phyloP scores from a whole-genome alignment of 805 yeast species.

The Yamadazyma laniorum region DNA sequence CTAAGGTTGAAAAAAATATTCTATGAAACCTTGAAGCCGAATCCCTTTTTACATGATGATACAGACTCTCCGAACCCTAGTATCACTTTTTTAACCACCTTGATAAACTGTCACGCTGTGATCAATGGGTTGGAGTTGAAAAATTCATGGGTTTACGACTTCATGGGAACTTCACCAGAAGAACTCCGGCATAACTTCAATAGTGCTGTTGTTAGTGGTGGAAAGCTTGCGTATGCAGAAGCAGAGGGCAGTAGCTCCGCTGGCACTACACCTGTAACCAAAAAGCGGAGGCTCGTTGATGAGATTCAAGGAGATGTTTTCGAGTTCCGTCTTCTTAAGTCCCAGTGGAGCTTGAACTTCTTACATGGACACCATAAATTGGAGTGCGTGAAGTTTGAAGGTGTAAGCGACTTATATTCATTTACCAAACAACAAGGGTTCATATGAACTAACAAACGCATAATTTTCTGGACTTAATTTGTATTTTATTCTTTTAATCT shows the following conservation, averaged over 20 bases:
- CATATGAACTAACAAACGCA: neutral
- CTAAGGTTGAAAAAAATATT: conserved; percentile 24
- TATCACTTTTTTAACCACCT: conserved; percentile 22
- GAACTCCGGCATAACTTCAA: conserved; percentile 1
- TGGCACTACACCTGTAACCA: conserved; percentile 9
- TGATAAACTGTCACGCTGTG: conserved; percentile 26
- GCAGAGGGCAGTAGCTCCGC: conserved; percentile 1
- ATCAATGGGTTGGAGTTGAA: conserved; percentile 38
- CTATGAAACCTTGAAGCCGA: conserved; percentile 13
- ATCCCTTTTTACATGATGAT: conserved; percentile 16
- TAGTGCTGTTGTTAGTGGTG: neutral
- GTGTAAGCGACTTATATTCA: conserved; percentile 20
- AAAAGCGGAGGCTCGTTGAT: conserved; percentile 12
- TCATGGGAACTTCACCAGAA: conserved; percentile 13
- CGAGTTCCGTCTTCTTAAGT: conserved; percentile 40
- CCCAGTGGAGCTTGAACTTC: conserved; percentile 37
- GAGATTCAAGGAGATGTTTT: conserved; percentile 34
- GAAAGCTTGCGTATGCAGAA: neutral
- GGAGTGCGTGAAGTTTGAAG: conserved; percentile 27
- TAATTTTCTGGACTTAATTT: neutral
- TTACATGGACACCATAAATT: conserved; percentile 21
- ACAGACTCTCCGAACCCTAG: conserved; percentile 11
- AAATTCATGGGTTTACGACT: conserved; percentile 31
- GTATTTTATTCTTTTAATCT: too few species aligned
- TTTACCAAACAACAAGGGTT: conserved; percentile 4